These are phyloP conservation scores for Priceomyces medius DNA, from an alignment of 805 yeast genomes.

Conservation along the genomic window DNA sequence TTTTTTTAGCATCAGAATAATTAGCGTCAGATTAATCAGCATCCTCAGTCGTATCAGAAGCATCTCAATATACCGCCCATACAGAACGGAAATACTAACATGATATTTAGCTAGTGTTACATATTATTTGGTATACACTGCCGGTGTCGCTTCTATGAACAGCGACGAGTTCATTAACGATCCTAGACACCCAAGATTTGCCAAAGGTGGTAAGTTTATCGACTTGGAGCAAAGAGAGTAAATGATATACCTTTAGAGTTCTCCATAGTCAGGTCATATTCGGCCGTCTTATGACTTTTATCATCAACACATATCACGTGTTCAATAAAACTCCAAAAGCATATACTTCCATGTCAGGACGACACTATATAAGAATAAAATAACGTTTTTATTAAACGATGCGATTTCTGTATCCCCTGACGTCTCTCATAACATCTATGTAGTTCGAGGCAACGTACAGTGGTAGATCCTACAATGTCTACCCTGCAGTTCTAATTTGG, in stretches of 20 bases:
- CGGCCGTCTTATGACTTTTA: neutral
- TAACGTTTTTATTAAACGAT: neutral
- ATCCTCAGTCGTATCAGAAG: no score
- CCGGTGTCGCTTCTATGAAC: conserved; percentile 65
- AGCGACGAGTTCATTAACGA: conserved; percentile 84
- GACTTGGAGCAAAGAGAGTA: conserved; percentile 26
- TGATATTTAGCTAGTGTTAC: conserved; percentile 49
- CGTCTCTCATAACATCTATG: no score
- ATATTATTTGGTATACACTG: conserved; percentile 69
- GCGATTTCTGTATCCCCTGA: no score
- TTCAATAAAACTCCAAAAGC: conserved; percentile 1
- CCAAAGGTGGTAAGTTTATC: conserved; percentile 44
- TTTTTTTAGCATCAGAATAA: no score
- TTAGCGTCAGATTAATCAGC: no score
- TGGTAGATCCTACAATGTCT: no score
- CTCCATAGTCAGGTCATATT: neutral
- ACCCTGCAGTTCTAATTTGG: neutral
- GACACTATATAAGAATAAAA: neutral
- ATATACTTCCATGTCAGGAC: conserved; percentile 1
- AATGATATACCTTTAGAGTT: conserved; percentile 1
- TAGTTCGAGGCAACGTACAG: no score
- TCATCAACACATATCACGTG: neutral
- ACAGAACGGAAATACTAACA: conserved; percentile 22
- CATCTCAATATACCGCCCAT: no score
- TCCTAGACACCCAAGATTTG: conserved; percentile 94